Conservation (phyloP, 2,329 filamentous ascomycete genomes). For the Alternaria rosae region DNA sequence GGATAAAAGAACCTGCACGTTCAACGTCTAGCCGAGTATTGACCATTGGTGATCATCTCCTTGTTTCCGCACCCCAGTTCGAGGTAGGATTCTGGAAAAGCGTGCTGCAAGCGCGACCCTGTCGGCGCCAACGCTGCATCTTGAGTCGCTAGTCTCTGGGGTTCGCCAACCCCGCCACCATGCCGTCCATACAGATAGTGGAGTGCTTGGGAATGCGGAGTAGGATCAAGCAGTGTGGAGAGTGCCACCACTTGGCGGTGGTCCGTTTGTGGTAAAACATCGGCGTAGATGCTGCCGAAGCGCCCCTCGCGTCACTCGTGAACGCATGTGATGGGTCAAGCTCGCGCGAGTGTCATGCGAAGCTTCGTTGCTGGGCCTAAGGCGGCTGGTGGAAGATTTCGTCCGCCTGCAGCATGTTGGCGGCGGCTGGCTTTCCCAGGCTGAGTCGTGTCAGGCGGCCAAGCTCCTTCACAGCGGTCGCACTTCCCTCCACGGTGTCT, state of each 20-base stretch:
- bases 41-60: constrained; percentile 13
- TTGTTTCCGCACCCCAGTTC: constrained; percentile 14
- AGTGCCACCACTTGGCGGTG: constrained; percentile 32
- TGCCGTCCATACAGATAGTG: constrained; percentile 26
- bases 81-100: constrained; percentile 14
- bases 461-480: constrained; percentile 13
- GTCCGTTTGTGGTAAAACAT: constrained; percentile 18
- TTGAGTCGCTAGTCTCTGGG: constrained; percentile 22
- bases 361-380: constrained; percentile 13
- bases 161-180: constrained; percentile 15
- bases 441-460: constrained; percentile 8
- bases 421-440: constrained; percentile 20
- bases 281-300: constrained; percentile 33
- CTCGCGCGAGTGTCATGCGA: constrained; percentile 29
- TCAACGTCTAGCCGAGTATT: constrained; percentile 15
- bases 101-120: constrained; percentile 5
- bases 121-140: constrained; percentile 14
- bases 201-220: constrained; percentile 26
- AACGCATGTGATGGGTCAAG: constrained; percentile 28
- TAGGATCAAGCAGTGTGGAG: constrained; percentile 32
- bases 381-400: constrained; percentile 36
- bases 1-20: constrained; percentile 18
- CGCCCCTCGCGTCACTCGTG: constrained; percentile 15
- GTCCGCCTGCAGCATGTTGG: constrained; percentile 15
- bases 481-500: constrained; percentile 12